phyloP scores from a whole-genome alignment of 2,329 filamentous ascomycete genomes.

The Sphaceloma murrayae region DNA sequence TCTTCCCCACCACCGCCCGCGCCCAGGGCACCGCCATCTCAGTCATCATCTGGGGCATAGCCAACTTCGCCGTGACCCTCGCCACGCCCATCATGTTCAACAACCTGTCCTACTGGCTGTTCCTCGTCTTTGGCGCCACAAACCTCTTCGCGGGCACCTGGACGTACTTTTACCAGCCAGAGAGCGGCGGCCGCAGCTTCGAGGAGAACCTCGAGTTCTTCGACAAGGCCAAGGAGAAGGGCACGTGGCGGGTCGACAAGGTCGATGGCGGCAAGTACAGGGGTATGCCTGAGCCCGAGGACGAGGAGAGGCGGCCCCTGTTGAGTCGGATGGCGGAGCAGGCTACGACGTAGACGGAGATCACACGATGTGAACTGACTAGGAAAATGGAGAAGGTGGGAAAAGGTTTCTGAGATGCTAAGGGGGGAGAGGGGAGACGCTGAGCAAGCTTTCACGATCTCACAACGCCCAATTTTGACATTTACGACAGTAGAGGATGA shows the following conservation, averaged over 20 bases:
- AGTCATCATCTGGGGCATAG: constrained; percentile 48
- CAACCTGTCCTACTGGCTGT: constrained; percentile 50
- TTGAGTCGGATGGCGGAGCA: constrained; percentile 38
- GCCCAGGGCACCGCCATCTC: constrained; percentile 47
- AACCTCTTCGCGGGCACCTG: constrained; percentile 47
- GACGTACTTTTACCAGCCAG: constrained; percentile 46
- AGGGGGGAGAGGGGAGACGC: background rate
- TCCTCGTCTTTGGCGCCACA: constrained; percentile 46
- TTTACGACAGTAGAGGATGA: too few species aligned
- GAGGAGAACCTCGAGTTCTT: constrained; percentile 54
- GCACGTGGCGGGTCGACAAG: constrained; percentile 45
- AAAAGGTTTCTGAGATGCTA: background rate
- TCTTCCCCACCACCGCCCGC: constrained; percentile 46
- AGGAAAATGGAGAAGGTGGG: background rate
- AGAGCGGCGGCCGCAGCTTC: constrained; percentile 49
- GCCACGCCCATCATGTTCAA: constrained; percentile 51
- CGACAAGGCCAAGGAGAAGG: constrained; percentile 40
- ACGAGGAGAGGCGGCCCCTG: constrained; percentile 40
- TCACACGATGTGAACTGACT: too few species aligned
- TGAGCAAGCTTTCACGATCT: too few species aligned
- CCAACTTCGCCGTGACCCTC: constrained; percentile 50
- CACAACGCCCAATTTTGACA: too few species aligned
- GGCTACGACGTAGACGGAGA: too few species aligned
- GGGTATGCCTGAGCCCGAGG: constrained; percentile 35
- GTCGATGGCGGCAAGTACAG: constrained; percentile 45